Evolutionary conservation across 768 basidiomycete species (phyloP).

Genomic region (Mycena haematopus): DNA sequence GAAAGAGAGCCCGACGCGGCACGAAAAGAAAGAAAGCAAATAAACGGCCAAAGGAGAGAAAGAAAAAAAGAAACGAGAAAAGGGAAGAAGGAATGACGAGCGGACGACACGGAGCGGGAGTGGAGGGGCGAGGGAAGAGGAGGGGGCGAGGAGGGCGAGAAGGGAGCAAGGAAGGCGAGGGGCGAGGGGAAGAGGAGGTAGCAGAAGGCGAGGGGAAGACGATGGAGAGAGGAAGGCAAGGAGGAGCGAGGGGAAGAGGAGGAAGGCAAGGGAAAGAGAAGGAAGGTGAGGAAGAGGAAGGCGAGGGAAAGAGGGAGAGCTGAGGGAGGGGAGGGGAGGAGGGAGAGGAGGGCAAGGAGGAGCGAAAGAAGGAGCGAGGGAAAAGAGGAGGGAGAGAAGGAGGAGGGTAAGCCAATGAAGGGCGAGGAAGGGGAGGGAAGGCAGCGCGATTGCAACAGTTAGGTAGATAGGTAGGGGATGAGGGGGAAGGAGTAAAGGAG

Average conservation of each 20-base stretch:
- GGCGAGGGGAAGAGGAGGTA: conserved; percentile 18
- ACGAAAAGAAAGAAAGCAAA: too few species aligned
- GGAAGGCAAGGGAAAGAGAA: conserved; percentile 7
- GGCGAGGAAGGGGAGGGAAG: neutral
- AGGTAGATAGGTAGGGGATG: too few species aligned
- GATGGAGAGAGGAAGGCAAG: neutral
- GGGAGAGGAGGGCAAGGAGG: neutral
- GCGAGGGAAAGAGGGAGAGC: neutral
- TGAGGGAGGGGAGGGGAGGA: neutral
- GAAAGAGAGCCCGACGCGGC: neutral
- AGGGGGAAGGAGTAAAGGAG: too few species aligned
- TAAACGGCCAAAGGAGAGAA: too few species aligned
- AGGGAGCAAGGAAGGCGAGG: neutral
- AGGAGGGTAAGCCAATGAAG: too few species aligned
- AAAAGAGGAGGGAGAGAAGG: neutral
- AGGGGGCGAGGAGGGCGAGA: neutral
- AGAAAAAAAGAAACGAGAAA: too few species aligned
- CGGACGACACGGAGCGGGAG: too few species aligned
- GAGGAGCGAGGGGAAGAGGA: too few species aligned
- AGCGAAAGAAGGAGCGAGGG: neutral
- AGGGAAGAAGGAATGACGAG: too few species aligned
- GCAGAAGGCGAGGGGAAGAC: conserved; percentile 1
- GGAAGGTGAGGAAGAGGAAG: conserved; percentile 14
- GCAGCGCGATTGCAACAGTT: too few species aligned
- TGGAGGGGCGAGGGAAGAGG: too few species aligned